Conservation (phyloP, 306 rosid species). For the Begonia peltatifolia region DNA sequence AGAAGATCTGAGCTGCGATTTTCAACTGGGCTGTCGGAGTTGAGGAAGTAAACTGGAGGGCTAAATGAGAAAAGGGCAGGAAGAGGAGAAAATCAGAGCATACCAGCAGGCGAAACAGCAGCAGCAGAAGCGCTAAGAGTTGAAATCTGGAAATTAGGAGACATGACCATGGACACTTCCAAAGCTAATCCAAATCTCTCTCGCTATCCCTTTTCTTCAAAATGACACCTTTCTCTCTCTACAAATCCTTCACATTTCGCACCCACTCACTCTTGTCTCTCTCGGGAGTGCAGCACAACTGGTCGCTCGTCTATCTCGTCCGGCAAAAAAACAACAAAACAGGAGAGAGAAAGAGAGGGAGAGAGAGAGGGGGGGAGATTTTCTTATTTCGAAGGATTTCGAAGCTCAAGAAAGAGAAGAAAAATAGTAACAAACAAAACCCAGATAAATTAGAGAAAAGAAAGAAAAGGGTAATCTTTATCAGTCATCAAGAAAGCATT, state of each 20-base stretch:
- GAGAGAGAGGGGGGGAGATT: too few relatives aligned
- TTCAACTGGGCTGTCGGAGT: neutral
- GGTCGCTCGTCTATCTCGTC: conserved; percentile 42
- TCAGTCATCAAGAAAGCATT: neutral
- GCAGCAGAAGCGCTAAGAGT: conserved; percentile 40
- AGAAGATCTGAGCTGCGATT: conserved; percentile 35
- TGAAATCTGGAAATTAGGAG: conserved; percentile 30
- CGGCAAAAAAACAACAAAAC: conserved; percentile 54
- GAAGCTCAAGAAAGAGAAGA: too few relatives aligned
- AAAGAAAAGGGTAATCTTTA: too few relatives aligned
- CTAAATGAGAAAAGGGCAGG: conserved; percentile 2
- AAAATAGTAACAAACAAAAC: too few relatives aligned
- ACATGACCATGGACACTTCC: conserved; percentile 9
- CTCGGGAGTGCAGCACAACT: conserved; percentile 51
- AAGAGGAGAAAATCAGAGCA: neutral
- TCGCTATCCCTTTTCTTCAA: conserved; percentile 1
- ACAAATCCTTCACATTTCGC: neutral
- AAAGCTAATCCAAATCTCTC: neutral
- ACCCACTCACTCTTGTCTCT: neutral
- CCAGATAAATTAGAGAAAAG: too few relatives aligned
- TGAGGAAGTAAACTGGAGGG: neutral
- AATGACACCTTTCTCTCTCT: neutral
- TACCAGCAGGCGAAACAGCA: conserved; percentile 7
- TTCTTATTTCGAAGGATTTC: too few relatives aligned
- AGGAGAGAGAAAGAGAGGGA: neutral